These are phyloP conservation scores for Ophiocordyceps camponoti-floridani DNA, from an alignment of 2,329 filamentous ascomycete genomes.

Conservation along the genomic window DNA sequence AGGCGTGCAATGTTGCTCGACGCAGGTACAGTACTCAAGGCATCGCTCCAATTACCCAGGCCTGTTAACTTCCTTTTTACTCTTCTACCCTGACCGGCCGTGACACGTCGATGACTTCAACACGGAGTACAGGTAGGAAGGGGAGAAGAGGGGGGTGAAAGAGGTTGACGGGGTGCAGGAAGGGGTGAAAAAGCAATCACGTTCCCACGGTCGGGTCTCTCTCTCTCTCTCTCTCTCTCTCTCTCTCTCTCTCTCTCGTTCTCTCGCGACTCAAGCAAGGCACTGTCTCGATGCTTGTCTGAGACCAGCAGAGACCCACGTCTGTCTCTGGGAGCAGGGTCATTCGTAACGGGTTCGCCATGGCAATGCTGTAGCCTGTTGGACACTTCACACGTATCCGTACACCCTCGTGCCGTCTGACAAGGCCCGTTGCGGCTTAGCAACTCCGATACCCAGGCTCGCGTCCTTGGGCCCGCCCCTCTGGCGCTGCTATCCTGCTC, in stretches of 20 bases:
- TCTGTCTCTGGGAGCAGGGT: neutral
- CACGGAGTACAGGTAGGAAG: too few relatives aligned
- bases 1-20: neutral
- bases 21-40: neutral
- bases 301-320: neutral
- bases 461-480: neutral
- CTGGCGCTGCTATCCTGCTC: neutral
- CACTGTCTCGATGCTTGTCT: neutral
- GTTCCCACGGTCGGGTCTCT: too few relatives aligned
- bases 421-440: conserved; percentile 3
- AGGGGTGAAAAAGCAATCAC: neutral
- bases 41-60: too few relatives aligned
- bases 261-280: too few relatives aligned
- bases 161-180: neutral
- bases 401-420: neutral
- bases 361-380: neutral
- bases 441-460: conserved; percentile 6
- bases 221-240: too few relatives aligned
- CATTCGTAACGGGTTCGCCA: too few relatives aligned
- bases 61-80: neutral
- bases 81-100: neutral
- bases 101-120: neutral
- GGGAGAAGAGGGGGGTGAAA: neutral
- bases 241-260: too few relatives aligned
- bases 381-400: neutral